Evolutionary conservation across 352 stramenopile genomes (phyloP), one percentile per base, ranked within the genome.

Genomic region (Pythium phragmitis): DNA sequence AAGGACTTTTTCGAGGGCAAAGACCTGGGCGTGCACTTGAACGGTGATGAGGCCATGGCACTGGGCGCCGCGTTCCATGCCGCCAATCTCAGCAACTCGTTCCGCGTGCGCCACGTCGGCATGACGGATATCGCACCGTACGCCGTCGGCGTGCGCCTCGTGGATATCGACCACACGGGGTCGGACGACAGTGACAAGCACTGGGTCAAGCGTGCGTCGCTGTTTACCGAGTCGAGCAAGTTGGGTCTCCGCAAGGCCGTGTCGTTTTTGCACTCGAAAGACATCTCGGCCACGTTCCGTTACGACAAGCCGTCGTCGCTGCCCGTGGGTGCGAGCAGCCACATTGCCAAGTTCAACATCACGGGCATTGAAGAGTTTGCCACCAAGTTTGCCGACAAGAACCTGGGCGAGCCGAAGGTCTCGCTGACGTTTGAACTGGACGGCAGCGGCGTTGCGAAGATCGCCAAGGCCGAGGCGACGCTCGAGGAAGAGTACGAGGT

Each of bases 11-110:
- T 95, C 37, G 58, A 73, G 9, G 79, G 81, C 37, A 88, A 90
- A 63, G 92, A 98, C 67, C 80, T 99, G 23, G 92, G 96, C 28
- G 91, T 97, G 60, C 97, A 99, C 79, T 83, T 99, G 49, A 99
- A 99, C 77, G 97, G 96, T 51, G 97, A 99, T 74, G 97, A 99
- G 77, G 95, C 94, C 46, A 98, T 99, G 90, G 97, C 96, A 7
- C 75, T 99, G 1, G 97, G 97, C 49, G 91, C 95, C 13, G 93
- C 96, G 7, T 99, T 99, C 80, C 88, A 95, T 56, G 97, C 91
- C 39, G 97, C 97, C 7, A 99, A 99, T 77, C 76, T 99, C 55
- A 97, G 82, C 50, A 98, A 95, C 47, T 89, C 93, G 47, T 99
- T 99, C 87, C 88, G 94, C 63, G 95, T 99, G 45, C 82, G 96